A percentile compares a stretch with the other conserved stretches of the same genome.
Conservation (phyloP, 257 asterid species). For the Solanum medicagineum region DNA sequence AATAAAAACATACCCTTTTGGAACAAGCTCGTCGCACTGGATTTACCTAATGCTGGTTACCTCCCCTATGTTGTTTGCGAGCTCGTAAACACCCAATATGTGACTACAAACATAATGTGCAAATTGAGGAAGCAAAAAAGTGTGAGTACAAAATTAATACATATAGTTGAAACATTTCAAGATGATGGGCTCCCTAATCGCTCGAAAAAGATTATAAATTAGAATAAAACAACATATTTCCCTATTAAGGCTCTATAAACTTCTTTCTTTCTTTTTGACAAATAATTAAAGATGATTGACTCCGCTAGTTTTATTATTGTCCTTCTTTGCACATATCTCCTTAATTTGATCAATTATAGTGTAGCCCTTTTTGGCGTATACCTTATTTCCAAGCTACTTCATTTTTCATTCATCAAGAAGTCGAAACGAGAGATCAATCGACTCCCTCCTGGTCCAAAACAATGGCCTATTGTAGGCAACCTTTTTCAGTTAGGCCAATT, state of each 20-base stretch:
- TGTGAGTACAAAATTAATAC: neutral
- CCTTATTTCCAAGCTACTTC: neutral
- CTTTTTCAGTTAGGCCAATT: slow-evolving; percentile 65
- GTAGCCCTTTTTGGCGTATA: neutral
- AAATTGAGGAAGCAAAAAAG: neutral
- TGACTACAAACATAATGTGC: neutral
- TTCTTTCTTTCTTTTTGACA: neutral
- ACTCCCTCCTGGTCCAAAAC: slow-evolving; percentile 80
- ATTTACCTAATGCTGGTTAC: no score
- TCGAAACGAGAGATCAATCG: neutral
- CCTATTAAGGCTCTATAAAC: neutral
- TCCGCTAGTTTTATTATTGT: neutral
- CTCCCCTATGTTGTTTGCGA: no score
- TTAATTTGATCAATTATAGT: neutral
- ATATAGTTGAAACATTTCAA: neutral
- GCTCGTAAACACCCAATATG: neutral
- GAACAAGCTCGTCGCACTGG: no score
- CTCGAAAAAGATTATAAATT: neutral
- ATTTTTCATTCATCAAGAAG: neutral
- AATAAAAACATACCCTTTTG: no score
- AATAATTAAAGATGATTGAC: neutral
- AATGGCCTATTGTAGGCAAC: slow-evolving; percentile 88
- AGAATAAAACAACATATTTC: neutral
- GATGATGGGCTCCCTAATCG: neutral
- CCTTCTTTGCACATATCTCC: neutral